phyloP scores from a whole-genome alignment of 257 asterid species.

The Echium plantagineum region DNA sequence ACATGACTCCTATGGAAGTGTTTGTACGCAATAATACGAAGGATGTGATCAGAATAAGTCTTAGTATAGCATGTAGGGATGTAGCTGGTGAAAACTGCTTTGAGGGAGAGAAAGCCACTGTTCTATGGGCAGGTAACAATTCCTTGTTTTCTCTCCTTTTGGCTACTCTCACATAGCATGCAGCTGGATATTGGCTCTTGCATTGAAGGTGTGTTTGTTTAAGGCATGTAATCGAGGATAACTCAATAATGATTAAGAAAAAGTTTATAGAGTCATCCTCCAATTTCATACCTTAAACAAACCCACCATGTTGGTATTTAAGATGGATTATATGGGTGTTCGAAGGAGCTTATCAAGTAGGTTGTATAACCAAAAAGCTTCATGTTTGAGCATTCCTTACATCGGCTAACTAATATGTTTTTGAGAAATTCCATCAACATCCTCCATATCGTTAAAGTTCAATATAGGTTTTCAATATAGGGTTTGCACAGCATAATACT shows the following conservation, averaged over 20 bases:
- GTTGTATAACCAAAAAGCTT: background rate
- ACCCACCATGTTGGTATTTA: background rate
- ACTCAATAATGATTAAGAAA: background rate
- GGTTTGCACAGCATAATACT: constrained; percentile 3
- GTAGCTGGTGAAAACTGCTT: constrained; percentile 96
- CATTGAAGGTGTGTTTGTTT: background rate
- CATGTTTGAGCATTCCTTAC: background rate
- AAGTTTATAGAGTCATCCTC: background rate
- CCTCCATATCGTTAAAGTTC: background rate
- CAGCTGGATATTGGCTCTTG: background rate
- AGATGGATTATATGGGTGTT: background rate
- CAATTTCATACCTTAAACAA: background rate
- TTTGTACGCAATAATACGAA: constrained; percentile 91
- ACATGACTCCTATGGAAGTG: constrained; percentile 78
- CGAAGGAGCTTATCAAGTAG: background rate
- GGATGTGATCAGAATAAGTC: constrained; percentile 55
- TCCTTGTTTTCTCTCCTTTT: constrained; percentile 2
- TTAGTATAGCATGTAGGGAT: constrained; percentile 78
- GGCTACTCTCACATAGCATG: background rate
- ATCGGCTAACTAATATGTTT: background rate
- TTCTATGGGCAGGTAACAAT: constrained; percentile 86
- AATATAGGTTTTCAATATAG: no score
- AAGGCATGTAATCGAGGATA: background rate
- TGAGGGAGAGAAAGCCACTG: constrained; percentile 82
- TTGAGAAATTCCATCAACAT: background rate